Percentiles rank a stretch among this genome's conserved stretches.
phyloP scores from a whole-genome alignment of 1,284 basidiomycete genomes.

The Ceratobasidium sp. region DNA sequence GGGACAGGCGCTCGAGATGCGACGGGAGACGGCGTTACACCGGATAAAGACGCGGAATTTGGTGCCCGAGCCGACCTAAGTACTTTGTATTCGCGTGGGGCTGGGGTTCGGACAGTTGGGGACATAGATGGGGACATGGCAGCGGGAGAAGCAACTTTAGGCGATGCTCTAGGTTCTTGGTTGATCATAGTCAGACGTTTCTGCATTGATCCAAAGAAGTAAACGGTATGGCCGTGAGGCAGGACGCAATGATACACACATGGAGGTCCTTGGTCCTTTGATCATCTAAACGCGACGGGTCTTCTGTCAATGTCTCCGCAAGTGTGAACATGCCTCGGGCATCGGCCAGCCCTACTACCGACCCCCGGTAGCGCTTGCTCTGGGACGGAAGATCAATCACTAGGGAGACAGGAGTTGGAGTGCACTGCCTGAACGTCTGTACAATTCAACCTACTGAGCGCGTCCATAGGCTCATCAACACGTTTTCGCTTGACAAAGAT shows the following conservation, averaged over 20 bases:
- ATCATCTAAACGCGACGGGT: conserved; percentile 36
- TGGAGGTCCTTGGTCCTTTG: conserved; percentile 27
- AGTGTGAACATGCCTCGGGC: conserved; percentile 31
- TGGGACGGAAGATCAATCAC: conserved; percentile 39
- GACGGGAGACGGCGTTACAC: background rate
- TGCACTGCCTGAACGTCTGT: conserved; percentile 19
- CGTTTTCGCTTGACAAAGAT: conserved; percentile 40
- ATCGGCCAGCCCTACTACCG: background rate
- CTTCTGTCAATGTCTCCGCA: conserved; percentile 34
- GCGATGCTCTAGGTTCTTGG: conserved; percentile 25
- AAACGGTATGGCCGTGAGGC: conserved; percentile 1
- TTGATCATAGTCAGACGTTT: conserved; percentile 34
- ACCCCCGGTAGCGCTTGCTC: conserved; percentile 37
- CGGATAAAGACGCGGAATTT: conserved; percentile 7
- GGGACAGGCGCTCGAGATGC: conserved; percentile 23
- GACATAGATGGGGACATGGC: conserved; percentile 12
- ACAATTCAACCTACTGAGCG: conserved; percentile 22
- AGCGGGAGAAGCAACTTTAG: conserved; percentile 28
- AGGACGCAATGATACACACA: conserved; percentile 14
- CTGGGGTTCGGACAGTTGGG: background rate
- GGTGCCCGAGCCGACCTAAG: conserved; percentile 24
- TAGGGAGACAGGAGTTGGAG: conserved; percentile 23
- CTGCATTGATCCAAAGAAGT: background rate
- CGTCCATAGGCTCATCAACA: conserved; percentile 39
- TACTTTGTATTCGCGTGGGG: conserved; percentile 28